A percentile compares a stretch with the other conserved stretches of the same genome.
Evolutionary conservation across 2,329 filamentous ascomycete species (phyloP).

Genomic region (Coniosporium tulheliwenetii): DNA sequence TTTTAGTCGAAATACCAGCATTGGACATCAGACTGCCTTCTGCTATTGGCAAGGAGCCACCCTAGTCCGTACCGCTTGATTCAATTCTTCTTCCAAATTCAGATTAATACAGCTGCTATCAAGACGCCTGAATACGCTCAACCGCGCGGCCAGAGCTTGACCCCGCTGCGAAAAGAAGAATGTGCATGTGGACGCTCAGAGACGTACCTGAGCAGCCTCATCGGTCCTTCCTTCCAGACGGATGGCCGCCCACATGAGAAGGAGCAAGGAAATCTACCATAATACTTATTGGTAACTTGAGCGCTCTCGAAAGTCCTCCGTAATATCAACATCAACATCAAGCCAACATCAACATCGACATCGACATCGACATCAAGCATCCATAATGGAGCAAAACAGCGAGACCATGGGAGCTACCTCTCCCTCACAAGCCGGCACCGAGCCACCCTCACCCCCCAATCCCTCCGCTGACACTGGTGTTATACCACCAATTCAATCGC

Average conservation of each 20-base stretch:
- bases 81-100: no score
- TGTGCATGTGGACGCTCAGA: not conserved
- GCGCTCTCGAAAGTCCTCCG: no score
- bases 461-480: conserved; percentile 23
- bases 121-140: no score
- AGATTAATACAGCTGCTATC: no score
- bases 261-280: not conserved
- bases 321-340: no score
- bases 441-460: conserved; percentile 21
- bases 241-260: not conserved
- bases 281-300: not conserved
- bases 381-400: not conserved
- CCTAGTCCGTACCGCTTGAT: no score
- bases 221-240: not conserved
- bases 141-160: no score
- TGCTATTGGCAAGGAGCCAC: no score
- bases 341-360: not conserved
- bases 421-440: not conserved
- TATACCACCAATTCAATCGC: conserved; percentile 17
- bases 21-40: no score
- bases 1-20: no score
- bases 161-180: not conserved
- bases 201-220: not conserved
- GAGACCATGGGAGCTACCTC: not conserved
- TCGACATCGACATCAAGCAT: not conserved